phyloP scores from a whole-genome alignment of 495 filamentous ascomycete genomes.

The Penicillium coprophilum region DNA sequence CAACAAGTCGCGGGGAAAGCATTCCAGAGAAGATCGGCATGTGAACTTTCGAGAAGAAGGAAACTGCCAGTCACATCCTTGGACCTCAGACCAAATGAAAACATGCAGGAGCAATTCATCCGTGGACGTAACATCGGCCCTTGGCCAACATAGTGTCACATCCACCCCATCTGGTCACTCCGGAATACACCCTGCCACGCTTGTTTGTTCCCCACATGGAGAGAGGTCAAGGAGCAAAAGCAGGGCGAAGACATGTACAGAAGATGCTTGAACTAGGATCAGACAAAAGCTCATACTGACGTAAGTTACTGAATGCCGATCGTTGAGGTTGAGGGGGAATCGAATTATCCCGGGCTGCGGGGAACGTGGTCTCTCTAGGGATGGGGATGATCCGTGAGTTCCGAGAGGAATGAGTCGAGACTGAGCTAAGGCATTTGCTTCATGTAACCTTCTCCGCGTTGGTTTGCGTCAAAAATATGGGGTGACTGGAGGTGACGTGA shows the following conservation, averaged over 20 bases:
- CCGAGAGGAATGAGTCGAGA: not conserved
- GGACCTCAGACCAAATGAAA: slow-evolving; percentile 1
- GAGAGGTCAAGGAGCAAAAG: not conserved
- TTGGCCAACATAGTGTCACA: slow-evolving; percentile 10
- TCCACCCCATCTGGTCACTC: not conserved
- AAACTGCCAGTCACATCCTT: slow-evolving; percentile 1
- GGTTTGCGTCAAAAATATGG: not conserved
- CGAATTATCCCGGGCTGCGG: slow-evolving; percentile 22
- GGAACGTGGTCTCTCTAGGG: slow-evolving; percentile 11
- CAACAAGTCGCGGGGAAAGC: slow-evolving; percentile 16
- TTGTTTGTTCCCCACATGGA: not conserved
- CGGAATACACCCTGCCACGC: not conserved
- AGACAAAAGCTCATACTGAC: not conserved
- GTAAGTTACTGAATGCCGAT: slow-evolving; percentile 19
- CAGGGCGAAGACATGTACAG: slow-evolving; percentile 4
- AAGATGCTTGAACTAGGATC: slow-evolving; percentile 6
- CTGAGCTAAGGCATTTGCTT: not conserved
- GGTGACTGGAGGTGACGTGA: not conserved
- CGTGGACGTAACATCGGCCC: slow-evolving; percentile 11
- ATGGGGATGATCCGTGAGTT: slow-evolving; percentile 13
- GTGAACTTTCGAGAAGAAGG: slow-evolving; percentile 7
- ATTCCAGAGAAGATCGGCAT: slow-evolving; percentile 25
- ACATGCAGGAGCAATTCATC: slow-evolving; percentile 4
- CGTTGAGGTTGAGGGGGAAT: slow-evolving; percentile 14
- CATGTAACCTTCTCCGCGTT: slow-evolving; percentile 12